Evolutionary conservation across 257 asterid genomes (phyloP), one percentile per base, ranked within the genome.

Genomic region (Verbena officinalis): DNA sequence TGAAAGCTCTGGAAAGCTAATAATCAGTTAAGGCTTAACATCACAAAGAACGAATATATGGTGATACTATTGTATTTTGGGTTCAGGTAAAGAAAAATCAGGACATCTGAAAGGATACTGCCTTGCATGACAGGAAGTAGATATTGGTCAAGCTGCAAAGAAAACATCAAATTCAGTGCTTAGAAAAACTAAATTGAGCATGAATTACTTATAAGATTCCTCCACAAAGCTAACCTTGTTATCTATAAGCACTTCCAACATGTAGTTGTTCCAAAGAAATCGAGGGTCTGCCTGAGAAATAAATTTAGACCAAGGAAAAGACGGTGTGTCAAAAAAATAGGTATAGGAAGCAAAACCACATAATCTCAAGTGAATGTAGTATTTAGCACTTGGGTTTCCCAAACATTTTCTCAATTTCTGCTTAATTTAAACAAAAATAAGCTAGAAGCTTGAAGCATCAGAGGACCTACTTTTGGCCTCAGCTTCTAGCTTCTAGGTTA

Each of bases 91-190:
- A 65, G 72, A 62, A 62, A 73, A 65, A 56, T 45, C 40, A 51
- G 64, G 72, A 67, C 39, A 57, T 39, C 62, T 42, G 19, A 67
- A 76, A 82, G 99, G 99, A 95, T 95, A 95, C 97, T 95, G 78
- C 99, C 99, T 83, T 95, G 99, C 84, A 95, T 77, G 56, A 95
- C 83, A 56, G 99, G 99, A 68, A 95, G 95, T 73, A 95, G 77
- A 79, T 78, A 95, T 7, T 88, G 90, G 59, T 95, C 99, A 76
- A 91, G 93, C 99, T 95, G 98, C 88, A 86, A 20, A 60, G 56
- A 72, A 48, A 36, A 77, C 31, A 63, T 58, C 38, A 72, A 33
- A 73, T 34, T 74, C 71, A 77, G 74, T 68, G 55, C 58, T 62
- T 45, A 45, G 20, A 56, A 68, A 55, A 67, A 65, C 56, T 56